A percentile compares a stretch with the other conserved stretches of the same genome.
Evolutionary conservation across 441 rosid genomes (phyloP).

Genomic region (Jatropha podagrica): DNA sequence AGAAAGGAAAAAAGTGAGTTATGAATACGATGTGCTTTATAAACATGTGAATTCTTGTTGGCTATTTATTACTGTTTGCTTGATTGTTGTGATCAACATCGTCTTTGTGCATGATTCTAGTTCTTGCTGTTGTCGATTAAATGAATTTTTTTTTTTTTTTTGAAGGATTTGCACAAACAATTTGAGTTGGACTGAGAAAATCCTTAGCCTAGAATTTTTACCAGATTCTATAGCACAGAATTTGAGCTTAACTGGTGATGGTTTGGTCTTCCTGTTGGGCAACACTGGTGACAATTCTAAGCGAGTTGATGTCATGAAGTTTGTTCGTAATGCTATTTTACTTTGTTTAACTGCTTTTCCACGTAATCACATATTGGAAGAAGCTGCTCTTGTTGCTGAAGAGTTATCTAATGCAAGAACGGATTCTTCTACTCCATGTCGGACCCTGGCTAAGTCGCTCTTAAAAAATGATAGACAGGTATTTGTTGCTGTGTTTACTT

Average conservation of each 20-base stretch:
- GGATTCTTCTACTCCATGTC: slow-evolving; percentile 75
- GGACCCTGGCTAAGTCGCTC: slow-evolving; percentile 81
- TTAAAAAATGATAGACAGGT: slow-evolving; percentile 95
- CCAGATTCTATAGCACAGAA: slow-evolving; percentile 53
- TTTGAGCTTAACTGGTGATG: slow-evolving; percentile 44
- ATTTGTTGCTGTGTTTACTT: slow-evolving; percentile 20
- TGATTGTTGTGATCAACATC: background rate
- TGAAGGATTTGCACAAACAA: slow-evolving; percentile 77
- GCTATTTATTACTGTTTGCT: background rate
- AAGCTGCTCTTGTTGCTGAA: slow-evolving; percentile 90
- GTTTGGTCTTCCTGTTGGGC: slow-evolving; percentile 50
- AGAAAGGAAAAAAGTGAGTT: background rate
- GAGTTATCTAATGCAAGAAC: slow-evolving; percentile 60
- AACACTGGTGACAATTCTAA: slow-evolving; percentile 44
- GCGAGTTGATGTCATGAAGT: slow-evolving; percentile 63
- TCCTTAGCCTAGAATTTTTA: slow-evolving; percentile 58
- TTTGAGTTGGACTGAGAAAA: slow-evolving; percentile 78
- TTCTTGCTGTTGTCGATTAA: slow-evolving; percentile 13
- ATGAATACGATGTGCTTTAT: background rate
- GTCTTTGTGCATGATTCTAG: background rate
- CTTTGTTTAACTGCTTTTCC: slow-evolving; percentile 82
- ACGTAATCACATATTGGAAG: slow-evolving; percentile 70
- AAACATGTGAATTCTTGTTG: background rate
- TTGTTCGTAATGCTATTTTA: slow-evolving; percentile 79
- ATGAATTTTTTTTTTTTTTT: slow-evolving; percentile 7